Evolutionary conservation across 495 filamentous ascomycete genomes (phyloP).

Genomic region (Echria macrotheca): DNA sequence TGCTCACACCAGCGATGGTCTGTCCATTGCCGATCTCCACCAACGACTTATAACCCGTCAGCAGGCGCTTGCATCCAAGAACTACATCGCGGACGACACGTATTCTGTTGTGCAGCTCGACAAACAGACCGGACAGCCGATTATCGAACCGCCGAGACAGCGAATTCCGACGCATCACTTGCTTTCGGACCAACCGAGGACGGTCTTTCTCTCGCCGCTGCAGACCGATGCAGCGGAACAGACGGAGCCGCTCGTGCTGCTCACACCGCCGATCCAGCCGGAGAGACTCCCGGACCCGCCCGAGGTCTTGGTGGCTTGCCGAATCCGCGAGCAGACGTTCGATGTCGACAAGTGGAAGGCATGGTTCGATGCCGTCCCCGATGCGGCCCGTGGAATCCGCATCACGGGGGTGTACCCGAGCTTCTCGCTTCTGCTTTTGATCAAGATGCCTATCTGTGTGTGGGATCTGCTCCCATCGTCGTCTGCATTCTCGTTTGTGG

Average conservation of each 20-base stretch:
- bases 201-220: conserved; percentile 15
- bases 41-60: conserved; percentile 18
- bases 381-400: conserved; percentile 1
- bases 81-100: conserved; percentile 10
- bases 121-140: conserved; percentile 8
- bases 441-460: conserved; percentile 15
- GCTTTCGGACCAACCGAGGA: conserved; percentile 6
- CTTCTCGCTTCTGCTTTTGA: conserved; percentile 3
- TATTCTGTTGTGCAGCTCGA: conserved; percentile 15
- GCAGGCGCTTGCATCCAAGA: conserved; percentile 9
- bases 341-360: conserved; percentile 10
- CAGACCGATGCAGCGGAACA: not conserved
- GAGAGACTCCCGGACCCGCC: not conserved
- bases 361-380: conserved; percentile 9
- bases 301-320: conserved; percentile 6
- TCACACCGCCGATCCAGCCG: not conserved
- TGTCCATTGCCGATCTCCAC: conserved; percentile 22
- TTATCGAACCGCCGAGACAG: conserved; percentile 10
- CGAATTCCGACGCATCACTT: conserved; percentile 11
- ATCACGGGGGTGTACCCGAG: conserved; percentile 14
- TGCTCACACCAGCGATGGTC: conserved; percentile 13
- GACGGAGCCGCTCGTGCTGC: not conserved
- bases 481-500: conserved; percentile 8
- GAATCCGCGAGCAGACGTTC: conserved; percentile 3
- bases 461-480: conserved; percentile 16